Conservation (phyloP, 306 rosid species). For the Chamaecrista fasciculata region DNA sequence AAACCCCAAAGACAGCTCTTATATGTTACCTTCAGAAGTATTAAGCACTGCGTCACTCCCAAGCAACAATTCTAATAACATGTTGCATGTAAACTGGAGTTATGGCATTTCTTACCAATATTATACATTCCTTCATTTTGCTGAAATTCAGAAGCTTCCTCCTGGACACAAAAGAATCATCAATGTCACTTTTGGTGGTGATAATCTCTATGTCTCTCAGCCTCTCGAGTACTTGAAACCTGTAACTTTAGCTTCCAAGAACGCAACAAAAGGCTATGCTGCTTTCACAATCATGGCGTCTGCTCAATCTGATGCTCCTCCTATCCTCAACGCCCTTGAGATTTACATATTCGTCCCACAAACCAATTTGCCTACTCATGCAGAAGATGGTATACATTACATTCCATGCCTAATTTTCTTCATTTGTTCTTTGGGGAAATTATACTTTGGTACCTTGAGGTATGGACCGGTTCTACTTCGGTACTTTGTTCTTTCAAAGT, state of each 20-base stretch:
- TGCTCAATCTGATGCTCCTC: background rate
- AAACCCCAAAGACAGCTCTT: background rate
- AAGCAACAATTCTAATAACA: background rate
- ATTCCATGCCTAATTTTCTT: background rate
- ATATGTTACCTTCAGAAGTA: background rate
- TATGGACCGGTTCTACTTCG: no score
- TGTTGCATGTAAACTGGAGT: accelerated
- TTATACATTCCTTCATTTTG: background rate
- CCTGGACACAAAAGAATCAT: background rate
- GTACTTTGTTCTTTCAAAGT: no score
- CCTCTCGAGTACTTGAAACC: background rate
- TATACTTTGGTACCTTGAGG: no score
- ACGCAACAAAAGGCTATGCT: background rate
- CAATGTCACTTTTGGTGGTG: background rate
- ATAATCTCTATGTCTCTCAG: background rate
- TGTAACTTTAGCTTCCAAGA: background rate
- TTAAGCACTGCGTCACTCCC: background rate
- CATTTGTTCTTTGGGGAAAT: no score
- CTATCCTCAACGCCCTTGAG: background rate
- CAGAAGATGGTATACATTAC: background rate
- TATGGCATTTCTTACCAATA: background rate
- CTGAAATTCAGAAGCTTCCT: background rate
- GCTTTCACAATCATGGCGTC: background rate
- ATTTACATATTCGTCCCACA: background rate
- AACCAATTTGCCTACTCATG: background rate